Percentiles rank a stretch among this genome's conserved stretches.
phyloP scores from a whole-genome alignment of 768 basidiomycete species.

The Naematelia aurantialba region DNA sequence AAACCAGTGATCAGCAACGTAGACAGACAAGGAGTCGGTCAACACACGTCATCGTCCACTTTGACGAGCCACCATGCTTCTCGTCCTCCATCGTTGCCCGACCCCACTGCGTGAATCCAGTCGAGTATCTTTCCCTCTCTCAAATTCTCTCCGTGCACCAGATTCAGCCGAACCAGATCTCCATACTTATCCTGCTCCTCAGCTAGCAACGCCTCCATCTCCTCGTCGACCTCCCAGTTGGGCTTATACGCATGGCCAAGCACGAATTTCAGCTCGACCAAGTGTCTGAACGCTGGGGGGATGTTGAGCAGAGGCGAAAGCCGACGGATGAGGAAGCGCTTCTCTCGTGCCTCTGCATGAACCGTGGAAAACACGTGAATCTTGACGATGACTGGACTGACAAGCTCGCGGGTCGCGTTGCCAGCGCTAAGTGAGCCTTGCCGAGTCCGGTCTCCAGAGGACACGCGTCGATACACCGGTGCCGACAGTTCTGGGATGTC shows the following conservation, averaged over 20 bases:
- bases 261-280: constrained; percentile 30
- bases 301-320: constrained; percentile 7
- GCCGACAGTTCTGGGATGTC: constrained; percentile 13
- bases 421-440: not conserved
- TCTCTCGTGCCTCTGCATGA: constrained; percentile 2
- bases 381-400: constrained; percentile 17
- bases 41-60: constrained; percentile 35
- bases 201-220: constrained; percentile 8
- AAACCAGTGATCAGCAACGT: not conserved
- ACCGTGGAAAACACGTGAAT: constrained; percentile 33
- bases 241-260: constrained; percentile 21
- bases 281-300: constrained; percentile 16
- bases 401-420: not conserved
- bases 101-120: constrained; percentile 19
- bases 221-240: constrained; percentile 1
- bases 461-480: constrained; percentile 8
- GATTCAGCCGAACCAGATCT: constrained; percentile 18
- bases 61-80: constrained; percentile 29
- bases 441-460: not conserved
- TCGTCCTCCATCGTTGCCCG: constrained; percentile 21
- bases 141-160: constrained; percentile 18
- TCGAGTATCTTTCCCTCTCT: constrained; percentile 22
- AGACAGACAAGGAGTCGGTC: not conserved
- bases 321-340: constrained; percentile 16
- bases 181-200: constrained; percentile 24